Base-by-base conservation (phyloP, 345 rosid species). In the Hypericum androsaemum region DNA sequence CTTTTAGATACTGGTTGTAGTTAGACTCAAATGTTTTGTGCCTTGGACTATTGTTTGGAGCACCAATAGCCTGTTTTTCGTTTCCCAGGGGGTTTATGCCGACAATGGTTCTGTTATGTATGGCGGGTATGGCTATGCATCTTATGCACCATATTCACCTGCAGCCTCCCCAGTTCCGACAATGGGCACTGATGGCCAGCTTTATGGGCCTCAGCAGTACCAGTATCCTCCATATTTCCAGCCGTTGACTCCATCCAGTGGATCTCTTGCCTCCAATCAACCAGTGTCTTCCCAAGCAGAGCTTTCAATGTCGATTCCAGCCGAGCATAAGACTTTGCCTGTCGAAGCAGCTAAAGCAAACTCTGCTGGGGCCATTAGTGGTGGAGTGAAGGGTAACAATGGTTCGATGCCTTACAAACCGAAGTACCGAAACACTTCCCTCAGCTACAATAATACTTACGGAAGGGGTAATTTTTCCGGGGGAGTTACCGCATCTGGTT, bases 141-240 rank as follows among this genome's bases (percentile, higher is more conserved):
- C 88, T 0, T 89, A 75, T 65, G 75, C 58, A 2, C 95, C 97
- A 32, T 89, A 83, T 66, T 86, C 97, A n/a, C 95, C 94, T 0
- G 88, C 94, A 38, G 64, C 72, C 54, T 76, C 94, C 6, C 89
- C 88, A 0, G 90, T 75, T 60, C 97, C 97, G 28, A 69, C 82
- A 48, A 16, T 81, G 73, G 94, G 88, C 22, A 83, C 75, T 58
- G 96, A 86, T 61, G 84, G 79, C 52, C 97, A 83, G 62, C 47
- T 83, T 11, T 86, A 84, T 71, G 96, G 81, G 39, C 83, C 83
- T 52, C 97, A 86, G 70, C 90, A 89, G 53, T 89, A 89, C 57
- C 94, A 89, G 71, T 89, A 89, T 72, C 96, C 97, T 47, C 63
- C 70, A 51, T 86, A 66, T 64, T 83, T 81, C 60, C 89, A 75